A percentile compares a stretch with the other conserved stretches of the same genome.
These are phyloP conservation scores for Pichia sp. DNA, from an alignment of 1,139 yeast genomes.

Conservation along the genomic window DNA sequence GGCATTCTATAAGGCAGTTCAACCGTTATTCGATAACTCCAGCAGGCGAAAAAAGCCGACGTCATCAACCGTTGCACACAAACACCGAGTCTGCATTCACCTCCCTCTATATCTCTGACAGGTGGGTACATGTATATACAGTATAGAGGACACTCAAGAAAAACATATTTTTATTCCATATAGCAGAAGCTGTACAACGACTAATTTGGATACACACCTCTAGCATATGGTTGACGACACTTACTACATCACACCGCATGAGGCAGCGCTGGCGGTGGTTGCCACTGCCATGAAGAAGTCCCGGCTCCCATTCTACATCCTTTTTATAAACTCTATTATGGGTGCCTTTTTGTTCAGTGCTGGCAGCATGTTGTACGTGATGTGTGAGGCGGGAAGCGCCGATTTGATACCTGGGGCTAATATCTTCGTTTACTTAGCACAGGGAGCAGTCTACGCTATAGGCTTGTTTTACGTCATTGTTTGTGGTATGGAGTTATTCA, in stretches of 20 bases:
- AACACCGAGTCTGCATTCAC: too few relatives aligned
- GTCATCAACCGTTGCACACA: too few relatives aligned
- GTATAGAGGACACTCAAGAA: neutral
- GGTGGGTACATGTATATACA: neutral
- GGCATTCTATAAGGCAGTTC: too few relatives aligned
- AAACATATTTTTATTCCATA: neutral
- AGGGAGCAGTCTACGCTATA: constrained; percentile 59
- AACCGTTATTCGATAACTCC: too few relatives aligned
- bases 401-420: constrained; percentile 38
- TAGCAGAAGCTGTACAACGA: too few relatives aligned
- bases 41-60: too few relatives aligned
- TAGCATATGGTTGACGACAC: constrained; percentile 41
- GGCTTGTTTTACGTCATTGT: constrained; percentile 71
- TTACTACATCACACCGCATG: constrained; percentile 65
- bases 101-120: neutral
- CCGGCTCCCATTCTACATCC: constrained; percentile 53
- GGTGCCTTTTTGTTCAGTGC: constrained; percentile 68
- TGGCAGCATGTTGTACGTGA: constrained; percentile 68
- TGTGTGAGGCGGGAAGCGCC: constrained; percentile 50
- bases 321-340: constrained; percentile 57
- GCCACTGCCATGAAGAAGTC: constrained; percentile 83
- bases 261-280: constrained; percentile 75
- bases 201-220: too few relatives aligned
- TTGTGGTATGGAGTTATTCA: constrained; percentile 70
- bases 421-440: constrained; percentile 49